These are phyloP conservation scores for Eragrostis tef DNA, from an alignment of 202 grass and related monocot species.

Conservation along the genomic window DNA sequence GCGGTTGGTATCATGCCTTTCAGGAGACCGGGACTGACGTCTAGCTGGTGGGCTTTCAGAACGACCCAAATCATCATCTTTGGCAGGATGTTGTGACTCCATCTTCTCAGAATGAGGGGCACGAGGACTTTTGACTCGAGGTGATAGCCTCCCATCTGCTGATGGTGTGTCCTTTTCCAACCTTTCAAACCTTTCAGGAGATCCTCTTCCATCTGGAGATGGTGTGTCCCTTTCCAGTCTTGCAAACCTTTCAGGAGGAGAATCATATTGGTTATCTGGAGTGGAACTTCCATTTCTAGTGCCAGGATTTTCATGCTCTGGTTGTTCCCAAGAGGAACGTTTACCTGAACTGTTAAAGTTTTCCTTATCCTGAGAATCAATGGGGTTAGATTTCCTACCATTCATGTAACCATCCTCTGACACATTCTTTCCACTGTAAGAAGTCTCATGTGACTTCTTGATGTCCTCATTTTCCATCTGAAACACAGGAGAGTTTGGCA, in stretches of 20 bases:
- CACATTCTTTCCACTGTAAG: slow-evolving; percentile 45
- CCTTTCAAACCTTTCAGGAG: slow-evolving; percentile 48
- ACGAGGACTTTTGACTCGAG: slow-evolving; percentile 45
- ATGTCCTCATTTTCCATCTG: slow-evolving; percentile 51
- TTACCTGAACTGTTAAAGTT: slow-evolving; percentile 49
- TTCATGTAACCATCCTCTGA: slow-evolving; percentile 48
- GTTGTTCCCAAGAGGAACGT: slow-evolving; percentile 41
- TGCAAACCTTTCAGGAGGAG: slow-evolving; percentile 44
- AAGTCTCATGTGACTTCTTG: slow-evolving; percentile 36
- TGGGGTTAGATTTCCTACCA: slow-evolving; percentile 41
- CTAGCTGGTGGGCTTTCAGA: slow-evolving; percentile 53
- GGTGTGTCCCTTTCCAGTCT: slow-evolving; percentile 56
- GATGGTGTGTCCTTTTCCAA: slow-evolving; percentile 56
- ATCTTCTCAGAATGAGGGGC: slow-evolving; percentile 43
- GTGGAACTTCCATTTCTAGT: slow-evolving; percentile 49
- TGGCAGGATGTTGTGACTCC: slow-evolving; percentile 39
- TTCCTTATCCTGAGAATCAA: slow-evolving; percentile 37
- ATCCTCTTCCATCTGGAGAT: slow-evolving; percentile 55
- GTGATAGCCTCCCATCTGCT: slow-evolving; percentile 50
- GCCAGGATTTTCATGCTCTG: slow-evolving; percentile 41
- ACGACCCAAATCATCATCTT: slow-evolving; percentile 43
- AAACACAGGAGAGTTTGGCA: slow-evolving; percentile 43
- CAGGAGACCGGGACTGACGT: slow-evolving; percentile 43
- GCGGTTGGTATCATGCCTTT: slow-evolving; percentile 46
- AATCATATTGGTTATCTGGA: slow-evolving; percentile 46